Evolutionary conservation across 331 rosid species (phyloP), one percentile per base, ranked within the genome.

Genomic region (Malus hybrid): DNA sequence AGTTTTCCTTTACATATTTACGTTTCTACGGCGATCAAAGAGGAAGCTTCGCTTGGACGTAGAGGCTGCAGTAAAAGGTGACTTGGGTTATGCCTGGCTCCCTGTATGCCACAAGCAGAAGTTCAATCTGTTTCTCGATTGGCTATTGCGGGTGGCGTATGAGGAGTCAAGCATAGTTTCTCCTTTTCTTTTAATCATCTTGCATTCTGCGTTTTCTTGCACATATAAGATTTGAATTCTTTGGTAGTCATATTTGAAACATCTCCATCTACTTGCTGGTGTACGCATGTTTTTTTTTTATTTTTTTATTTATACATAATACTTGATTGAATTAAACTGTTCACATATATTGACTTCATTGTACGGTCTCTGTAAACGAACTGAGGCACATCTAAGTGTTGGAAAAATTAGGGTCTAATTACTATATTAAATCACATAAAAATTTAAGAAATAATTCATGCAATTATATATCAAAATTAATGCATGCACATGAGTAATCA

Each of bases 51-150:
- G 61, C 61, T 55, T 55, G 16, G 64, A 22, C 60, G 22, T 24
- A 9, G 29, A 28, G 28, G 18, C 44, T 28, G 26, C n/a, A 24
- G n/a, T 66, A 57, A 29, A 70, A 33, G 52, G 68, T 69, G 72
- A 56, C 22, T 19, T 9, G 61, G 69, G 66, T 72, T 77, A 72
- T 82, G 85, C 85, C 85, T 82, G 85, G 85, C 85, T 82, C 85
- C 85, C 85, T 82, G 85, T 82, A 82, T 82, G 85, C 85, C 85
- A 66, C 82, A 73, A 82, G 85, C 82, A 63, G 70, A 52, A 52
- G 52, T 3, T 60, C 85, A 22, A 72, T 63, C 81, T 32, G 42
- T 22, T 18, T 66, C 42, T 48, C 10, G 78, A 42, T 80, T 67
- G 85, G 66, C 70, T 68, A 34, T 39, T 68, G 85, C 55, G 14